Conservation (phyloP, 225 moss, liverwort and hornwort species). For the Climacium dendroides region DNA sequence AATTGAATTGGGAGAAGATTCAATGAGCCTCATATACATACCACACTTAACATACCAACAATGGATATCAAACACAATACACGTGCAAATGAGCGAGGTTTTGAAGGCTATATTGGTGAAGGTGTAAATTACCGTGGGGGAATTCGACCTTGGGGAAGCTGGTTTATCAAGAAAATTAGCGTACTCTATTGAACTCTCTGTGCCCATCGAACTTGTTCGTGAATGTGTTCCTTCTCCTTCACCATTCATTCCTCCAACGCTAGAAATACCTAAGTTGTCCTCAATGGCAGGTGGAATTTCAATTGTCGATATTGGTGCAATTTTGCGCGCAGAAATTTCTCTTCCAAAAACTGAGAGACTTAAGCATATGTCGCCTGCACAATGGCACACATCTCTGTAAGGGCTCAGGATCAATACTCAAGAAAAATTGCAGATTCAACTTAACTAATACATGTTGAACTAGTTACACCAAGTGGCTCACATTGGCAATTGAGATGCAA, state of each 20-base stretch:
- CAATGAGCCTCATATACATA: neutral
- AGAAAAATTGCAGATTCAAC: neutral
- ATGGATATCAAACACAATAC: neutral
- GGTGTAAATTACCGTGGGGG: conserved; percentile 7
- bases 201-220: conserved; percentile 14
- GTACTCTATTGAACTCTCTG: conserved; percentile 14
- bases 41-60: neutral
- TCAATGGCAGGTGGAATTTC: conserved; percentile 3
- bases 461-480: neutral
- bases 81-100: neutral
- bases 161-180: conserved; percentile 7
- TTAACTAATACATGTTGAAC: neutral
- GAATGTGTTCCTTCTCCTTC: conserved; percentile 2
- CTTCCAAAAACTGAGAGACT: conserved; percentile 51
- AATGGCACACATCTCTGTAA: neutral
- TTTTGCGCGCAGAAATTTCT: neutral
- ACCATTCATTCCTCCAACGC: neutral
- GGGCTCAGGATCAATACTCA: neutral
- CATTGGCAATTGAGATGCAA: neutral
- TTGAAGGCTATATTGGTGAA: neutral
- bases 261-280: conserved; percentile 1
- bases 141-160: neutral
- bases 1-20: neutral
- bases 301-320: neutral
- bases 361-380: conserved; percentile 53